A percentile compares a stretch with the other conserved stretches of the same genome.
phyloP scores from a whole-genome alignment of 257 asterid species.

The Plectranthus barbatus region DNA sequence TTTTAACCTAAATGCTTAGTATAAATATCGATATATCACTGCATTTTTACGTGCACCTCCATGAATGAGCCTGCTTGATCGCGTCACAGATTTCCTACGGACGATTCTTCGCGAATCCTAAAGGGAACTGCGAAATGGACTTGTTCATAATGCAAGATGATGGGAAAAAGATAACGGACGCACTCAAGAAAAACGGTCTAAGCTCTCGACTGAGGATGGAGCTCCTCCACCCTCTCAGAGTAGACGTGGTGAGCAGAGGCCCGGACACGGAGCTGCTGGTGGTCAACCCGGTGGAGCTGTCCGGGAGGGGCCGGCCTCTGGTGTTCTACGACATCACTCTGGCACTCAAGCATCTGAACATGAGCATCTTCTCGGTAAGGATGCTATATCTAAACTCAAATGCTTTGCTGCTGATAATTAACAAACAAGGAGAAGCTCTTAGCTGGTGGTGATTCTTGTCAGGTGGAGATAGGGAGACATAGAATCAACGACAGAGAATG shows the following conservation, averaged over 20 bases:
- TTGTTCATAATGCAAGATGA: conserved; percentile 56
- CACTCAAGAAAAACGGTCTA: conserved; percentile 29
- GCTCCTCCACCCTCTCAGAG: conserved; percentile 49
- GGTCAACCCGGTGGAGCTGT: conserved; percentile 69
- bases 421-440: too few relatives aligned
- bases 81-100: conserved; percentile 44
- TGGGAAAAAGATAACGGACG: conserved; percentile 47
- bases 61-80: background rate
- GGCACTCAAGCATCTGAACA: conserved; percentile 47
- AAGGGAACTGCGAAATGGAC: conserved; percentile 53
- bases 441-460: background rate
- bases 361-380: conserved; percentile 58
- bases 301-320: conserved; percentile 76
- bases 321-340: conserved; percentile 72
- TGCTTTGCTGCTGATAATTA: too few relatives aligned
- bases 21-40: background rate
- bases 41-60: background rate
- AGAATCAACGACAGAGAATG: conserved; percentile 50
- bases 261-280: conserved; percentile 72
- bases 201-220: conserved; percentile 51
- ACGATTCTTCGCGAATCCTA: conserved; percentile 39
- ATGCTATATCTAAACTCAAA: too few relatives aligned
- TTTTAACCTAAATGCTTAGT: too few relatives aligned
- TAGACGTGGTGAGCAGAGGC: conserved; percentile 50
- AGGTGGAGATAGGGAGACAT: conserved; percentile 72